Base-by-base conservation (phyloP, 1,284 basidiomycete genomes). In the Fomitiporia mediterranea region DNA sequence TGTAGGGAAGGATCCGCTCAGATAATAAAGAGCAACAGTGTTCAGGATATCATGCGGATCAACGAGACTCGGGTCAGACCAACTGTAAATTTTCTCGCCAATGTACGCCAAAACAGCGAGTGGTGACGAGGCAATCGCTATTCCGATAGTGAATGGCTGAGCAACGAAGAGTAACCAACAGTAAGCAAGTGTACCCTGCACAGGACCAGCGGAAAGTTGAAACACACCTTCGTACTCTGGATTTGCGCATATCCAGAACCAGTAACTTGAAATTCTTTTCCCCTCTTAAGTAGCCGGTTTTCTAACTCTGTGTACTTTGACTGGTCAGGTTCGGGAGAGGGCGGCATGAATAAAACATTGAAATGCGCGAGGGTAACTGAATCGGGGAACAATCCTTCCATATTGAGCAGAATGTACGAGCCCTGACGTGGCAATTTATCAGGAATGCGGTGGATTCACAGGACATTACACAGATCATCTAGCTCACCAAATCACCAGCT, bases 101-200 rank as follows among this genome's bases (percentile, higher is more conserved):
- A 65, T 64, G 40, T 65, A 65, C 11, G 63, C 51, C 9, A 65
- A 53, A 8, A 63, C 34, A 17, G 60, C 53, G 19, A 64, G 43
- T 2, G 64, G 64, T 19, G 62, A 63, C 15, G 57, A 57, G n/a
- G 54, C 44, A 30, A 65, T 53, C 11, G 64, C 61, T 11, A 60
- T 44, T 11, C 64, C 64, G 43, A 65, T 63, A n/a, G 63, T 65
- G 34, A 62, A 54, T 11, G 62, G 64, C 63, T 64, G 23, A 19
- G 32, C 25, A n/a, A 17, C 1, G 39, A 8, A 35, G 27, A 23
- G n/a, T n/a, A n/a, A 11, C n/a, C 32, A 34, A 9, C 17, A 25
- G 13, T 32, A 9, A 38, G 25, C 38, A n/a, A n/a, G n/a, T n/a
- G n/a, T n/a, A n/a, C n/a, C n/a, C n/a, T n/a, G n/a, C n/a, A n/a